These are phyloP conservation scores for Pyracantha coccinea DNA, from an alignment of 331 rosid species.

Conservation along the genomic window DNA sequence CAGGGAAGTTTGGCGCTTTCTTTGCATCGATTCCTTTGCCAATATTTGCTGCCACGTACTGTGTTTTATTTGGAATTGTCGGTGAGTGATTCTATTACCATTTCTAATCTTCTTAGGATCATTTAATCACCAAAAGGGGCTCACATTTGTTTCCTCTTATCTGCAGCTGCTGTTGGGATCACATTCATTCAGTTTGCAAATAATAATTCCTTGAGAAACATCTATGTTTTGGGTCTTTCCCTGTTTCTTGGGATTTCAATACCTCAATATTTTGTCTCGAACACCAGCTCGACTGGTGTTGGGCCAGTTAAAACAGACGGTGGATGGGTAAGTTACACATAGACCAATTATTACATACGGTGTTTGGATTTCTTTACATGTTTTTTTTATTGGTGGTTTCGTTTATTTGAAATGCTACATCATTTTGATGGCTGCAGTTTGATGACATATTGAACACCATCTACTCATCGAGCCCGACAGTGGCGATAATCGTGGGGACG, in stretches of 20 bases:
- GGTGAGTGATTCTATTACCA: slow-evolving; percentile 39
- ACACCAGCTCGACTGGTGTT: slow-evolving; percentile 54
- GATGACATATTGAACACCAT: slow-evolving; percentile 78
- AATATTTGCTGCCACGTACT: slow-evolving; percentile 81
- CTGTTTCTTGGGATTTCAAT: slow-evolving; percentile 84
- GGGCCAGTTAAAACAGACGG: slow-evolving; percentile 53
- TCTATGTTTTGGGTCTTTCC: slow-evolving; percentile 70
- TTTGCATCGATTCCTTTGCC: slow-evolving; percentile 93
- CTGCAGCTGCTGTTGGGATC: slow-evolving; percentile 85
- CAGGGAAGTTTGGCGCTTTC: slow-evolving; percentile 95
- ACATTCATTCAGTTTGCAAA: slow-evolving; percentile 79
- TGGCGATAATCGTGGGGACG: slow-evolving; percentile 79
- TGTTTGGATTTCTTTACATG: too few relatives aligned
- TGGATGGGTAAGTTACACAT: slow-evolving; percentile 39
- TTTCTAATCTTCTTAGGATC: background rate
- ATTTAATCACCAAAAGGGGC: background rate
- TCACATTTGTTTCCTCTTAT: background rate
- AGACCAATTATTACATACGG: background rate
- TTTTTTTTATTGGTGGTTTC: background rate
- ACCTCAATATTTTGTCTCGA: slow-evolving; percentile 68
- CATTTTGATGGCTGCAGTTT: slow-evolving; percentile 47
- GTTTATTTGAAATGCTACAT: background rate
- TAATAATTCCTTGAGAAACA: slow-evolving; percentile 74
- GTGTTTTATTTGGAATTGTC: slow-evolving; percentile 75
- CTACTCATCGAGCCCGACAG: slow-evolving; percentile 78